Conservation (phyloP, 768 basidiomycete species). For the Suillus cothurnatus region DNA sequence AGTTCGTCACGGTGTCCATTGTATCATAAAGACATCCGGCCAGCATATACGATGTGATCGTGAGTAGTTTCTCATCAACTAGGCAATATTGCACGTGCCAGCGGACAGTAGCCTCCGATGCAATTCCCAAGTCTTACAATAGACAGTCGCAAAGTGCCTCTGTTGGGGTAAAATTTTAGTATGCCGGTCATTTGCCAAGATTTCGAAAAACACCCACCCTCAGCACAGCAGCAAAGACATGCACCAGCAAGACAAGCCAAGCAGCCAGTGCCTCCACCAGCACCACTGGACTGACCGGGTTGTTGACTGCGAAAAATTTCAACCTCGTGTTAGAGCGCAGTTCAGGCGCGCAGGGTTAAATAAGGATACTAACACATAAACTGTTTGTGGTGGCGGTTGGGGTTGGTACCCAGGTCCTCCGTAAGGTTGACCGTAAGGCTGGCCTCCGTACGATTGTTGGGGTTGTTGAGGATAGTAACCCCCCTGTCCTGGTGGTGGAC, state of each 20-base stretch:
- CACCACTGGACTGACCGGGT: constrained; percentile 37
- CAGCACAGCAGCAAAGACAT: constrained; percentile 53
- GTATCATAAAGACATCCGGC: constrained; percentile 11
- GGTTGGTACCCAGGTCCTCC: constrained; percentile 49
- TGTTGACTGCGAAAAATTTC: constrained; percentile 38
- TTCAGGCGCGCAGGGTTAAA: not conserved
- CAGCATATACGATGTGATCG: constrained; percentile 21
- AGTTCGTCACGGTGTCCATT: constrained; percentile 12
- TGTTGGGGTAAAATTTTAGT: constrained; percentile 26
- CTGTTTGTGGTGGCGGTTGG: constrained; percentile 77
- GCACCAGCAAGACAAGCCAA: constrained; percentile 51
- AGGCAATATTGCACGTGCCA: constrained; percentile 20
- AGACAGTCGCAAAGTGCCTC: constrained; percentile 75
- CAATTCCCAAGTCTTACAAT: constrained; percentile 36
- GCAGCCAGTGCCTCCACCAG: constrained; percentile 36
- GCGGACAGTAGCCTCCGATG: constrained; percentile 9
- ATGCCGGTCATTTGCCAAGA: constrained; percentile 5
- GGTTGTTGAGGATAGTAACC: constrained; percentile 79
- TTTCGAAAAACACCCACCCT: constrained; percentile 39
- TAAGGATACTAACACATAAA: constrained; percentile 66
- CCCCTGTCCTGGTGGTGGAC: constrained; percentile 61
- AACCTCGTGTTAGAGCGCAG: constrained; percentile 6
- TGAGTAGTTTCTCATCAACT: constrained; percentile 8
- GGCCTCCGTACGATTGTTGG: constrained; percentile 65
- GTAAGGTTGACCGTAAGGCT: constrained; percentile 40